These are phyloP conservation scores for Pythium dissimile DNA, from an alignment of 352 stramenopile species.

Conservation along the genomic window DNA sequence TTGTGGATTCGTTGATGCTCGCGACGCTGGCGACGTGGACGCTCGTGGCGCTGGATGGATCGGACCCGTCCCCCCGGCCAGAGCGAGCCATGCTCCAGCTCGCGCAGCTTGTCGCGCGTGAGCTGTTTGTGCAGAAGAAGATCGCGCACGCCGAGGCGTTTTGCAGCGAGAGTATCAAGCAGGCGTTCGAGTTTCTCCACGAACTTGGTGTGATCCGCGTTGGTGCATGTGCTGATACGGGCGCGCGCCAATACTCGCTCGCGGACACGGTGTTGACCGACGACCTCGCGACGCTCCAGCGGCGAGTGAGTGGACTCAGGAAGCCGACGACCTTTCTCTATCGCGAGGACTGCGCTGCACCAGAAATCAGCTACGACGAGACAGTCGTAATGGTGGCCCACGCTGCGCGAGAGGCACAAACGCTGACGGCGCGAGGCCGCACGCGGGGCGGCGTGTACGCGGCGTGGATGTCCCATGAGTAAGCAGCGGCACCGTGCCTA, in stretches of 20 bases:
- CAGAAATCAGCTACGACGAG: slow-evolving; percentile 26
- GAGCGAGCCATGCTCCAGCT: slow-evolving; percentile 50
- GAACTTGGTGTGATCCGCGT: slow-evolving; percentile 40
- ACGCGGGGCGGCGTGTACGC: slow-evolving; percentile 24
- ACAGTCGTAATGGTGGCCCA: slow-evolving; percentile 29
- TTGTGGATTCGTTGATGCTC: slow-evolving; percentile 75
- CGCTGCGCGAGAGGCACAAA: slow-evolving; percentile 30
- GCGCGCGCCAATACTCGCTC: slow-evolving; percentile 26
- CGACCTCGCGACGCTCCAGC: slow-evolving; percentile 30
- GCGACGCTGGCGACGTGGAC: slow-evolving; percentile 46
- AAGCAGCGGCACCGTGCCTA: no score
- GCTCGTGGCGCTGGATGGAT: slow-evolving; percentile 22
- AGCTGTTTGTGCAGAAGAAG: slow-evolving; percentile 37
- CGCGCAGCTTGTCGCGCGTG: slow-evolving; percentile 52
- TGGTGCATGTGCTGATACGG: slow-evolving; percentile 25
- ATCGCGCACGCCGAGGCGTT: slow-evolving; percentile 63
- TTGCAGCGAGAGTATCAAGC: slow-evolving; percentile 75
- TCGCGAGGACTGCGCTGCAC: slow-evolving; percentile 27
- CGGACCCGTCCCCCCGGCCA: neutral
- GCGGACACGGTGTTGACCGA: neutral
- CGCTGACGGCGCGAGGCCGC: neutral
- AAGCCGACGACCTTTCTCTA: slow-evolving; percentile 48
- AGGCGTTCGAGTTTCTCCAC: slow-evolving; percentile 61
- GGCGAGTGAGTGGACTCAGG: slow-evolving; percentile 39
- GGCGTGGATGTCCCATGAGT: slow-evolving; percentile 27